A percentile compares a stretch with the other conserved stretches of the same genome.
These are phyloP conservation scores for Endocalyx cinctus DNA, from an alignment of 2,329 filamentous ascomycete species.

Conservation along the genomic window DNA sequence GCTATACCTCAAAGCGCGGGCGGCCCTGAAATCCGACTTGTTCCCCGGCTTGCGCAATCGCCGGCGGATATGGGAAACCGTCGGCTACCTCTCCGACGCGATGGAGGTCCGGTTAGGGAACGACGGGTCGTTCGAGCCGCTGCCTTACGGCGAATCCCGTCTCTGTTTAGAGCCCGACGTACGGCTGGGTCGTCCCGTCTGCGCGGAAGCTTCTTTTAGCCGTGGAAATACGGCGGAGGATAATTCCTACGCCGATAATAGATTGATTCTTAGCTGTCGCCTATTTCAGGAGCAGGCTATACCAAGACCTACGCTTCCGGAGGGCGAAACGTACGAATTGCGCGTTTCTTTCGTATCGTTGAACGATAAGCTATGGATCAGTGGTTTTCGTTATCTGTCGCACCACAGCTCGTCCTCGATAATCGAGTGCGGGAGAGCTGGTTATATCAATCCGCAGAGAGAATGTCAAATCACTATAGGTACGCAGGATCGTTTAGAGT, in stretches of 20 bases:
- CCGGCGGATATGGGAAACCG: conserved; percentile 11
- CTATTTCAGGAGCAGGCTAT: too few species aligned
- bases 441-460: conserved; percentile 7
- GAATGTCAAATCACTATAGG: conserved; percentile 7
- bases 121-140: conserved; percentile 3
- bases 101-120: conserved; percentile 13
- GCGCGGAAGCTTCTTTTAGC: conserved; percentile 1
- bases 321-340: conserved; percentile 3
- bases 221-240: neutral
- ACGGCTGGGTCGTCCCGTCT: too few species aligned
- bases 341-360: conserved; percentile 11
- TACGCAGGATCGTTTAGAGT: conserved; percentile 3
- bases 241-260: conserved; percentile 1
- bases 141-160: conserved; percentile 2
- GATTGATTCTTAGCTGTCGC: conserved; percentile 10
- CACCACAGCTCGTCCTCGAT: neutral
- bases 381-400: conserved; percentile 9
- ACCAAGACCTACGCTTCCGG: conserved; percentile 6
- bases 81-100: conserved; percentile 10
- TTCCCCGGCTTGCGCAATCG: conserved; percentile 16
- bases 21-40: conserved; percentile 9
- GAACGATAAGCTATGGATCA: conserved; percentile 11
- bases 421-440: conserved; percentile 5
- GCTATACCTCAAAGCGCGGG: conserved; percentile 12
- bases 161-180: too few species aligned